Evolutionary conservation across 2,329 filamentous ascomycete species (phyloP).

Genomic region (Arthrobotrys conoides): DNA sequence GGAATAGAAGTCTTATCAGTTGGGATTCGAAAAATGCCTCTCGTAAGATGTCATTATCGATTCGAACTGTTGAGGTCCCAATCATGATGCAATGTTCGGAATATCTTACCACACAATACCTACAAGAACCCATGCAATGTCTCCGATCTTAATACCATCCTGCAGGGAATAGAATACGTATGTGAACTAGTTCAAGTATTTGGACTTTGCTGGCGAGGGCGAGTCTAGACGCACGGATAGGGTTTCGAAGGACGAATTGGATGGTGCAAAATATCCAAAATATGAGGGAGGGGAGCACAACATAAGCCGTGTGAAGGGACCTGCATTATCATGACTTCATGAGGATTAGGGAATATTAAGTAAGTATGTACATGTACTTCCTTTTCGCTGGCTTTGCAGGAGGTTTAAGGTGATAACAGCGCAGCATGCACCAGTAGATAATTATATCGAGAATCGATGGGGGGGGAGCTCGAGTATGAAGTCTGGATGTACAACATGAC

Average conservation of each 20-base stretch:
- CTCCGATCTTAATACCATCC: slow-evolving; percentile 23
- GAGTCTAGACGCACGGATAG: slow-evolving; percentile 24
- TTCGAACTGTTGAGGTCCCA: slow-evolving; percentile 21
- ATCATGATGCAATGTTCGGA: slow-evolving; percentile 54
- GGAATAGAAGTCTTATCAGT: too few relatives aligned
- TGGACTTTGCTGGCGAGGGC: slow-evolving; percentile 11
- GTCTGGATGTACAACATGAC: too few relatives aligned
- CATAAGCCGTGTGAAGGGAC: slow-evolving; percentile 48
- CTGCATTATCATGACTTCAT: slow-evolving; percentile 46
- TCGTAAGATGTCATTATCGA: slow-evolving; percentile 21
- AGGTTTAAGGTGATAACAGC: slow-evolving; percentile 39
- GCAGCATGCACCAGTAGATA: slow-evolving; percentile 18
- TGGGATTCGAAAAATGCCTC: slow-evolving; percentile 50
- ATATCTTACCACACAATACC: slow-evolving; percentile 20
- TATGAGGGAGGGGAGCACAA: slow-evolving; percentile 49
- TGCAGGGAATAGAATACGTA: slow-evolving; percentile 1
- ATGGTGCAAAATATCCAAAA: slow-evolving; percentile 29
- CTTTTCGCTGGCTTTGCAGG: slow-evolving; percentile 38
- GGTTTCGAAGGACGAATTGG: slow-evolving; percentile 26
- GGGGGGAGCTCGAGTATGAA: not conserved
- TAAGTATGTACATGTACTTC: not conserved
- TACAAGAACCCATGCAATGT: slow-evolving; percentile 26
- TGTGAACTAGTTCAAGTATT: not conserved
- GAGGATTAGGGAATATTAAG: slow-evolving; percentile 1
- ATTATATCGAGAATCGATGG: not conserved